Base-by-base conservation (phyloP, 2,329 filamentous ascomycete species). In the Gnomoniopsis sp. region DNA sequence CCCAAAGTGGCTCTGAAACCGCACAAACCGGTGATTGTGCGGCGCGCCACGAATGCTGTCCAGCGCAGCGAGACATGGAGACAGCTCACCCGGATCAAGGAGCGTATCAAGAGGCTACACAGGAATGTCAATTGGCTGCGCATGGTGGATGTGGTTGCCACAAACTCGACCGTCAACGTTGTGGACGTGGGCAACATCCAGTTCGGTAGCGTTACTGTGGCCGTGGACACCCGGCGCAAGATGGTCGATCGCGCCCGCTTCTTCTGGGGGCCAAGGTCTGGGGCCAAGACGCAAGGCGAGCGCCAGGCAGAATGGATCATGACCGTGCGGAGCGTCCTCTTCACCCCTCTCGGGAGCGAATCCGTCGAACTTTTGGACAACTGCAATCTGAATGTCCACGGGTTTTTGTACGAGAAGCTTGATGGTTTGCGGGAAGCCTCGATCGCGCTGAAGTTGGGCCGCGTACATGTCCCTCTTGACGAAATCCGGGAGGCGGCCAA, bases 291-390 rank as follows among this genome's bases (percentile, higher is more conserved):
- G 34, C 74, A 72, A 15, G 68, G 85, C 52, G 86, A 89, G 66
- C 81, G 84, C 49, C 92, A 95, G 43, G 93, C 93, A 1, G 96
- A 99, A 77, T 99, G 96, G 93, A 93, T 96, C 63, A 82, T 96
- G 67, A 89, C 89, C 8, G 74, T 93, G 53, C 86, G 91, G 61
- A 97, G 93, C 72, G 83, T 98, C 49, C 79, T 98, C 7, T 96
- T 99, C 67, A 96, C 91, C 0, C 86, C 91, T 1, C 88, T 96
- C 58, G 92, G 91, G 36, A 83, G 83, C 56, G 92, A 98, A 59
- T 88, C 92, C 1, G 86, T 91, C 58, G 93, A 99, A 72, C 77
- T 99, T 2, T 76, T 99, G 64, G 96, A 99, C 71, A 89, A 92
- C 68, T 86, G 90, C 60, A 89, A 90, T 3, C 77, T 98, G 60